Percentiles rank a stretch among this genome's conserved stretches.
Evolutionary conservation across 805 yeast species (phyloP).

Genomic region (Zygosaccharomyces kombuchaensis): DNA sequence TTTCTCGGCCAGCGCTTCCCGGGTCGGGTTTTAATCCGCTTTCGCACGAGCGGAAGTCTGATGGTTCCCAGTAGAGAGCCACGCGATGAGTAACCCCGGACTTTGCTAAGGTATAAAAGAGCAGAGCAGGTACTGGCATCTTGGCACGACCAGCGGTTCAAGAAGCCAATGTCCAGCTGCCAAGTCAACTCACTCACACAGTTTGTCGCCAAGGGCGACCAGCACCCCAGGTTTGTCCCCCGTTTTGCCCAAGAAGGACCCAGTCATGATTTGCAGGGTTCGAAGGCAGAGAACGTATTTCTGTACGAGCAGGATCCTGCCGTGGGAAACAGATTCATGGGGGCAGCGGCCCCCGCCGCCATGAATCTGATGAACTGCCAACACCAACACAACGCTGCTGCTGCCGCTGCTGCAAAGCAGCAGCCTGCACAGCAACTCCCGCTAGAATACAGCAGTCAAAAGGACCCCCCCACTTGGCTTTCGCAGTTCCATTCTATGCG

Average conservation of each 20-base stretch:
- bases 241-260: neutral
- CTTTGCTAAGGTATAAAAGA: neutral
- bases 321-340: conserved; percentile 2
- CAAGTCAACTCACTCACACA: conserved; percentile 23
- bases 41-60: conserved; percentile 4
- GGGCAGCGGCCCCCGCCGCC: neutral
- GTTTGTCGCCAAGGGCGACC: conserved; percentile 16
- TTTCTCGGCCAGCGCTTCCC: conserved; percentile 1
- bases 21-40: neutral
- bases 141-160: neutral
- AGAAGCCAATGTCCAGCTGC: conserved; percentile 10
- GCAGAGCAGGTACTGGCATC: neutral
- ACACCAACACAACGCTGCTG: neutral
- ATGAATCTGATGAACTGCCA: neutral
- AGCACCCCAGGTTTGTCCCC: conserved; percentile 5
- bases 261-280: neutral
- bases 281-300: neutral
- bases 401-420: conserved; percentile 7
- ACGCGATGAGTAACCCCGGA: conserved; percentile 4
- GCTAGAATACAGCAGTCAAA: neutral
- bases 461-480: conserved; percentile 15
- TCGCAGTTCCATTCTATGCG: conserved; percentile 27
- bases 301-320: neutral
- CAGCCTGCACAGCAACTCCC: conserved; percentile 6
- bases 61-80: neutral